Evolutionary conservation across 2,329 filamentous ascomycete genomes (phyloP), one percentile per base, ranked within the genome.

Genomic region (Venturiaceae sp.): DNA sequence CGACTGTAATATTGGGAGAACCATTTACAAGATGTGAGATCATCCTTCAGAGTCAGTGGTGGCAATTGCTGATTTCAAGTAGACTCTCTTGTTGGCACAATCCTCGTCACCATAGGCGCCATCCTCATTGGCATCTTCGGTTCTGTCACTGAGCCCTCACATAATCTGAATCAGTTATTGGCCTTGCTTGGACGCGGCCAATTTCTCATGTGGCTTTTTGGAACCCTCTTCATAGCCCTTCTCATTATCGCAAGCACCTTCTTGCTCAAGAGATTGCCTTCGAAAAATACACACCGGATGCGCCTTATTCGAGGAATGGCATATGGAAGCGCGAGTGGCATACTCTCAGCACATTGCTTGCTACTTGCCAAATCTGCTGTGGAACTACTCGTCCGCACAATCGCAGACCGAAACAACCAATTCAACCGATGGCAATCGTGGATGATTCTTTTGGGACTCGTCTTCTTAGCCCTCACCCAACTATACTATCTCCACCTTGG

Each of bases 391-490:
- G 90, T 99, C 59, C 81, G 85, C 66, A 97, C 94, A 3, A 82
- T 95, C 44, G 79, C 92, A 50, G 91, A 95, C 69, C 83, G 87
- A 62, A 82, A 86, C 64, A 99, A 99, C 69, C 90, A 99, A 74
- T 99, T 99, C 72, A 86, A 91, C 61, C 86, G 89, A 64, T 97
- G 92, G 88, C 87, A 96, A 71, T 92, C 92, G 1, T 99, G 92
- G 92, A 81, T 88, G 63, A 92, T 97, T 58, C 81, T 99, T 1
- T 73, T 96, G 23, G 86, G 84, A 6, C 85, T 99, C 56, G 79
- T 96, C 60, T 79, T 80, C 3, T 80, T 97, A 61, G 92, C 94
- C 4, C 80, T 99, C 47, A 88, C 85, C 47, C 94, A 99, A 72
- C 82, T 99, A 5, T 99, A 96, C 74, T 97, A 95, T 72, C 83